phyloP scores from a whole-genome alignment of 768 basidiomycete genomes.

The Clitopilus hobsonii region DNA sequence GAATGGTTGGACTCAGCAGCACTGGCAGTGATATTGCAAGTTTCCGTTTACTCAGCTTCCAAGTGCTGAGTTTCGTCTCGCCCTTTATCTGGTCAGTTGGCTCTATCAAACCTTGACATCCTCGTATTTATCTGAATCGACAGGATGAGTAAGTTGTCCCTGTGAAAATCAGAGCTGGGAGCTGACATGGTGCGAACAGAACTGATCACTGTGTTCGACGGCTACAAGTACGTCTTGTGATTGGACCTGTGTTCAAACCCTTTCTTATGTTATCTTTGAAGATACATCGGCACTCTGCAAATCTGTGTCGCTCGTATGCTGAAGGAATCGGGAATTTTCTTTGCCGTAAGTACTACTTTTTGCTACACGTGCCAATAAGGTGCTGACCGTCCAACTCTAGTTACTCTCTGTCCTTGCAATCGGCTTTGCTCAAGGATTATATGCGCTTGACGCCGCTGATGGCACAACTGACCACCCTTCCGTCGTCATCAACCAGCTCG shows the following conservation, averaged over 20 bases:
- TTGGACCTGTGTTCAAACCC: too few relatives aligned
- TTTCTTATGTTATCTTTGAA: conserved; percentile 22
- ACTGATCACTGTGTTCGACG: conserved; percentile 76
- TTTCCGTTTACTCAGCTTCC: conserved; percentile 70
- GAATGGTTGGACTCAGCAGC: conserved; percentile 51
- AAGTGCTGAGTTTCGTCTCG: conserved; percentile 81
- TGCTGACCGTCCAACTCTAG: too few relatives aligned
- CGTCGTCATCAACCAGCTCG: conserved; percentile 60
- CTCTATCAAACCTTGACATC: neutral
- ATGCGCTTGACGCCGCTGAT: conserved; percentile 89
- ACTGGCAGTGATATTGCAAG: conserved; percentile 28
- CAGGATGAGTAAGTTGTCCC: conserved; percentile 73
- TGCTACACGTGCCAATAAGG: too few relatives aligned
- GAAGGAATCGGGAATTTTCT: conserved; percentile 89
- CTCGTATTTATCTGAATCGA: neutral
- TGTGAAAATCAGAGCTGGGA: neutral
- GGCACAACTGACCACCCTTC: conserved; percentile 55
- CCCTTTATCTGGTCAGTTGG: conserved; percentile 77
- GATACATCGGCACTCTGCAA: conserved; percentile 89
- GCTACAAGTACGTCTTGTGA: conserved; percentile 60
- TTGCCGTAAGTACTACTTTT: conserved; percentile 74
- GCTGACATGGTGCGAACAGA: conserved; percentile 34
- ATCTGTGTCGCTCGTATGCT: conserved; percentile 93
- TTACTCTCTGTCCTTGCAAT: conserved; percentile 75
- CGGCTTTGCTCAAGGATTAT: conserved; percentile 84